phyloP scores from a whole-genome alignment of 345 rosid genomes.

The Angophora floribunda region DNA sequence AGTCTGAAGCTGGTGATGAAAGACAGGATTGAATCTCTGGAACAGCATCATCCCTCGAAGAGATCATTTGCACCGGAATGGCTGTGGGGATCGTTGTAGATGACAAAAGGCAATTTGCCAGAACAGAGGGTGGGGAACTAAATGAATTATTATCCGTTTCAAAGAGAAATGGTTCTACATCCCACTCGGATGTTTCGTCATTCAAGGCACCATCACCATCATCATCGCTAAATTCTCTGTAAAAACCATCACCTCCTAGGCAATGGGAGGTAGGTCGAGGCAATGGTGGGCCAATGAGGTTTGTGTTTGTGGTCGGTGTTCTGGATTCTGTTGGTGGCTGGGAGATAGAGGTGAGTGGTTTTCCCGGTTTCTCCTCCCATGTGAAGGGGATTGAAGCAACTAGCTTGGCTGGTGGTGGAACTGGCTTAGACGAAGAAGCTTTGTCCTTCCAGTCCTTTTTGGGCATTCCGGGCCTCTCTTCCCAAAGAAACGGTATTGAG shows the following conservation, averaged over 20 bases:
- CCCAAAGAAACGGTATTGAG: slow-evolving; percentile 83
- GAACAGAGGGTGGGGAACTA: slow-evolving; percentile 45
- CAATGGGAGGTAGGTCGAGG: background rate
- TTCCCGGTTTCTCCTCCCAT: slow-evolving; percentile 15
- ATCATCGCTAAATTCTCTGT: background rate
- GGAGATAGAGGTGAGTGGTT: slow-evolving; percentile 3
- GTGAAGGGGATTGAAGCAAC: slow-evolving; percentile 10
- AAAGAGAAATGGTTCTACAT: slow-evolving; percentile 22
- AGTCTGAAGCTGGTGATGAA: slow-evolving; percentile 49
- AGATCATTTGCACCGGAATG: slow-evolving; percentile 18
- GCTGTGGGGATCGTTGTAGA: slow-evolving; percentile 9
- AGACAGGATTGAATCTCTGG: slow-evolving; percentile 20
- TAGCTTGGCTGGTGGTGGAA: slow-evolving; percentile 28
- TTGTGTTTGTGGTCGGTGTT: background rate
- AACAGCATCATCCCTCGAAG: slow-evolving; percentile 5
- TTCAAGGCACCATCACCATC: background rate
- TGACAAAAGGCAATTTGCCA: slow-evolving; percentile 23
- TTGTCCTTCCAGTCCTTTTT: slow-evolving; percentile 64
- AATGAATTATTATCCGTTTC: slow-evolving; percentile 36
- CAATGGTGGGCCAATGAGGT: background rate
- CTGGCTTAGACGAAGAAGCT: slow-evolving; percentile 10
- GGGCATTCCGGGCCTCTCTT: slow-evolving; percentile 66
- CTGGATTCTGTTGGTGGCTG: background rate
- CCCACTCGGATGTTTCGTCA: slow-evolving; percentile 6
- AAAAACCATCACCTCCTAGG: background rate